These are phyloP conservation scores for Boletus subcaerulescens DNA, from an alignment of 768 basidiomycete species.

Conservation along the genomic window DNA sequence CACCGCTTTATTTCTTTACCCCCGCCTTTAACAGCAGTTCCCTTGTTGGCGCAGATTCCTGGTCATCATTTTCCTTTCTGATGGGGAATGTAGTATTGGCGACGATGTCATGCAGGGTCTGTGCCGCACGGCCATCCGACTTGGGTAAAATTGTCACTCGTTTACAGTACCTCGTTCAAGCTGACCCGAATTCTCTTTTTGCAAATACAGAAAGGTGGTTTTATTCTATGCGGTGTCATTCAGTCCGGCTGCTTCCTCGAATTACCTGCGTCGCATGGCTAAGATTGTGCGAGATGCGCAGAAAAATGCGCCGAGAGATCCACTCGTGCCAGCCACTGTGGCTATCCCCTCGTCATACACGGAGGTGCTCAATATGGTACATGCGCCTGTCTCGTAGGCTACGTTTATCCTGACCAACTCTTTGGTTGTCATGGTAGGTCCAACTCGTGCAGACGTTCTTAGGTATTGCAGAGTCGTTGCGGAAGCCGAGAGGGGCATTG, in stretches of 20 bases:
- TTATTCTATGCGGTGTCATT: slow-evolving; percentile 63
- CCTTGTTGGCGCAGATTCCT: slow-evolving; percentile 11
- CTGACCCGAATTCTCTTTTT: background rate
- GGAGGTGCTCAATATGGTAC: slow-evolving; percentile 50
- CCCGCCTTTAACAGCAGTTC: background rate
- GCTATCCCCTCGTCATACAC: slow-evolving; percentile 45
- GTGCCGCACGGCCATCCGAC: slow-evolving; percentile 40
- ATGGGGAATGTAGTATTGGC: slow-evolving; percentile 44
- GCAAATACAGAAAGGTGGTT: slow-evolving; percentile 42
- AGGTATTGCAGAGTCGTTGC: slow-evolving; percentile 54
- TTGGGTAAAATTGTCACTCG: slow-evolving; percentile 35
- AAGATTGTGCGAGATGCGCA: slow-evolving; percentile 49
- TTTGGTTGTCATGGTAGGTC: slow-evolving; percentile 34
- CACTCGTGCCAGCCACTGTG: slow-evolving; percentile 30
- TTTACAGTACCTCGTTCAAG: background rate
- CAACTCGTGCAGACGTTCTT: slow-evolving; percentile 57
- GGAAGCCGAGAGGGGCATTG: slow-evolving; percentile 52
- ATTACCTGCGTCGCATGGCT: slow-evolving; percentile 46
- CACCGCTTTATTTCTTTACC: background rate
- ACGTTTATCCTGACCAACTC: no score
- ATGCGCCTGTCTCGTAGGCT: background rate
- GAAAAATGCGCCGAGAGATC: slow-evolving; percentile 40
- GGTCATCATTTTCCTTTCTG: slow-evolving; percentile 37
- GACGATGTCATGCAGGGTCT: slow-evolving; percentile 41
- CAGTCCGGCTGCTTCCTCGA: slow-evolving; percentile 31